phyloP scores from a whole-genome alignment of 2,329 filamentous ascomycete genomes.

The Beauveria varroae region DNA sequence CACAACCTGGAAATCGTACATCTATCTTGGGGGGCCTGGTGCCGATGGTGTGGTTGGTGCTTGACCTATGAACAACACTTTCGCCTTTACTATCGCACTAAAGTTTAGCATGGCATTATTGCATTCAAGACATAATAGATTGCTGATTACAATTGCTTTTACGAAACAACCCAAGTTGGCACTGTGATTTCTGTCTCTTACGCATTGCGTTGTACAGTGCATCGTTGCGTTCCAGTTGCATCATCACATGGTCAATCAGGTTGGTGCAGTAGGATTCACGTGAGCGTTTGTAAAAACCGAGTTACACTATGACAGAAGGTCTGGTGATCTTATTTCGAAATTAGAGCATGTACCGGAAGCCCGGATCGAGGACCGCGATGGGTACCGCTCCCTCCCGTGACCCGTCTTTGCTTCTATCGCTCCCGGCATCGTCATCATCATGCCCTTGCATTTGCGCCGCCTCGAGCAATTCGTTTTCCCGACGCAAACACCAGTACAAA shows the following conservation, averaged over 20 bases:
- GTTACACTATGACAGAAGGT: neutral
- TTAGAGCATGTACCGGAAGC: constrained; percentile 5
- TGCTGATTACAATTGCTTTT: no score
- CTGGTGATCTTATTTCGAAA: neutral
- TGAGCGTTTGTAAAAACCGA: neutral
- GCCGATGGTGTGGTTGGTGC: constrained; percentile 16
- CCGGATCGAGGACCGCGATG: neutral
- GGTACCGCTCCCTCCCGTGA: neutral
- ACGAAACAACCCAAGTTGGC: neutral
- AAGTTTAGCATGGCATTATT: neutral
- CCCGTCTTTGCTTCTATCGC: neutral
- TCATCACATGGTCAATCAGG: neutral
- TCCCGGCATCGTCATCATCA: neutral
- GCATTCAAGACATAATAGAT: neutral
- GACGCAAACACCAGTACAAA: constrained; percentile 43
- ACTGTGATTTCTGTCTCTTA: neutral
- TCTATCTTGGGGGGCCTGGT: constrained; percentile 16
- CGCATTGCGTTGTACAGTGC: neutral
- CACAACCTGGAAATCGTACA: constrained; percentile 14
- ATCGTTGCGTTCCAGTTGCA: neutral
- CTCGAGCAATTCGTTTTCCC: constrained; percentile 55
- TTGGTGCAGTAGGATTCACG: neutral
- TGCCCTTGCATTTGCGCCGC: constrained; percentile 16
- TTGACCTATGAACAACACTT: neutral
- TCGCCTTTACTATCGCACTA: neutral